Evolutionary conservation across 148 eudicot genomes (phyloP), one percentile per base, ranked within the genome.

Genomic region (Nepenthes gracilis): DNA sequence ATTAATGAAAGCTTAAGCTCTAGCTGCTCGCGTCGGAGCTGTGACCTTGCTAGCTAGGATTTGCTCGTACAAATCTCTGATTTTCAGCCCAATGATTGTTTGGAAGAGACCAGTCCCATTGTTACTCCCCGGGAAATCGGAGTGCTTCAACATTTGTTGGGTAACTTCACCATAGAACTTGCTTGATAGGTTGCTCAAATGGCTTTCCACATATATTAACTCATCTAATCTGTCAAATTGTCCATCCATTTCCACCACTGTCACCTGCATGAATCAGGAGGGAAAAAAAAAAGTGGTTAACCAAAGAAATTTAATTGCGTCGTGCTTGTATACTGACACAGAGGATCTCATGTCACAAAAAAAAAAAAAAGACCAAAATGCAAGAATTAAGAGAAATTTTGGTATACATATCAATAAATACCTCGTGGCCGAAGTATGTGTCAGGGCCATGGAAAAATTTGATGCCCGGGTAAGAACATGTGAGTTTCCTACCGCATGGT

Each of bases 141-240:
- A 62, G 63, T 86, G 99, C 84, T 86, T 93, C 79, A 93, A 61
- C 97, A 93, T 89, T 63, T 93, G 99, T 65, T 93, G 99, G 2
- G 99, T 93, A 47, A 93, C 86, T 76, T 94, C 99, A n/a, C 99
- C 99, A 36, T 93, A 93, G 74, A 93, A 93, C 70, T 93, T 93
- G 62, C 85, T 84, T 40, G 99, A 93, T 55, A 93, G 60, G 81
- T 86, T 94, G 85, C 99, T 94, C 70, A 94, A 74, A 61, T 94
- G 99, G 83, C 97, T 89, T 64, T 94, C 99, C 0, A 94, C 97
- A 9, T 94, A 94, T 62, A 94, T 94, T 37, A 94, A 81, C 77
- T 94, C 99, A 35, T 94, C 99, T 74, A 94, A 71, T 86, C 99
- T 86, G 78, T 93, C 99, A 10, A 93, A 93, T 58, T 86, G 95